Evolutionary conservation across 306 rosid species (phyloP).

Genomic region (Acacia melanoxylon): DNA sequence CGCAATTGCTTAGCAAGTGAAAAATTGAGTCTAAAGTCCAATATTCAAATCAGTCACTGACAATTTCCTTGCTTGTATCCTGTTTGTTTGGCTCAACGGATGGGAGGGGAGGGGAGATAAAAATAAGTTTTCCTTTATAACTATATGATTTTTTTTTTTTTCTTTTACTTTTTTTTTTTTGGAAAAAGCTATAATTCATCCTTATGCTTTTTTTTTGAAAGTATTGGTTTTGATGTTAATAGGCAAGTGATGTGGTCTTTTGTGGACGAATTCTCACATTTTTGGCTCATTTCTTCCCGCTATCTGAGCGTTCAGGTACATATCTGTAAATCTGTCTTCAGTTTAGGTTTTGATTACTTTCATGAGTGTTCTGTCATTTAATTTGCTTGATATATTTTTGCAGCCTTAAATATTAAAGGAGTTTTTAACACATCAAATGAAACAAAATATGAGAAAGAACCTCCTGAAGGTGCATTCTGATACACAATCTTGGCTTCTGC

Average conservation of each 20-base stretch:
- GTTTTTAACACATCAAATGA: conserved; percentile 96
- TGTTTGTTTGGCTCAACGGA: background rate
- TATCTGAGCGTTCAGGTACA: conserved; percentile 95
- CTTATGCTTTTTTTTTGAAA: background rate
- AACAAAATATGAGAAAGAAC: conserved; percentile 93
- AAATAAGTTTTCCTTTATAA: background rate
- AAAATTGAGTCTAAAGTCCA: background rate
- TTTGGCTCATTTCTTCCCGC: conserved; percentile 93
- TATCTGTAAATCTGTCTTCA: conserved; percentile 19
- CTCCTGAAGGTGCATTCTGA: conserved; percentile 66
- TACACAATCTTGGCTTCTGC: conserved; percentile 18
- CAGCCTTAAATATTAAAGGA: conserved; percentile 97
- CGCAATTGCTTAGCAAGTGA: background rate
- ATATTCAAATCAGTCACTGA: background rate
- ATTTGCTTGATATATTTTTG: conserved; percentile 35
- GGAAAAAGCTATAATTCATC: background rate
- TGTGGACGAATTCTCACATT: conserved; percentile 98
- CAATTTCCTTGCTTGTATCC: background rate
- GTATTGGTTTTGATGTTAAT: conserved; percentile 24
- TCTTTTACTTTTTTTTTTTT: no score
- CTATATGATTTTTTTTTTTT: no score
- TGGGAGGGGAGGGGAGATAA: background rate
- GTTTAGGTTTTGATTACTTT: conserved; percentile 28
- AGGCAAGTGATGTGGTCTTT: conserved; percentile 97
- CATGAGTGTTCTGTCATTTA: conserved; percentile 20